phyloP scores from a whole-genome alignment of 805 yeast genomes.

The Starmerella lactis-condensi region DNA sequence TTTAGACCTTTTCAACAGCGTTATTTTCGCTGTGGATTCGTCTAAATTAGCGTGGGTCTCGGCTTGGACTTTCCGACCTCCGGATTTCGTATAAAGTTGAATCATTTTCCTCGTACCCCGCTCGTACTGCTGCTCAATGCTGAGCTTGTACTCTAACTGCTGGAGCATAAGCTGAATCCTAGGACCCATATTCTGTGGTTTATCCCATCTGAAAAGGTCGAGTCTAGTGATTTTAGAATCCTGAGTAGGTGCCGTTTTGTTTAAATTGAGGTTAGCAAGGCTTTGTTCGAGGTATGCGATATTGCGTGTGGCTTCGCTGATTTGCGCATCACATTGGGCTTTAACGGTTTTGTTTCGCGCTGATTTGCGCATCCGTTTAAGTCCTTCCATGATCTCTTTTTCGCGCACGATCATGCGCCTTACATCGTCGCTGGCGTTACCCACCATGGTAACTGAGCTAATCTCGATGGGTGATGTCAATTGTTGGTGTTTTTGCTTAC shows the following conservation, averaged over 20 bases:
- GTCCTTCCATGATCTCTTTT: conserved; percentile 71
- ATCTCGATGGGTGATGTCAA: too few relatives aligned
- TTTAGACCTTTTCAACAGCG: conserved; percentile 60
- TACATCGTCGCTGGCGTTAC: conserved; percentile 36
- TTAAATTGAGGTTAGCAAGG: conserved; percentile 30
- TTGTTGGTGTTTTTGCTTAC: too few relatives aligned
- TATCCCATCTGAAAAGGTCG: conserved; percentile 77
- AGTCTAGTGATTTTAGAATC: conserved; percentile 18
- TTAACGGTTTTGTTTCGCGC: conserved; percentile 69
- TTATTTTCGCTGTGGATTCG: conserved; percentile 74
- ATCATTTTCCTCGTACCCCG: conserved; percentile 83
- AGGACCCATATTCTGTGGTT: conserved; percentile 76
- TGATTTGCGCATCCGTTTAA: conserved; percentile 56
- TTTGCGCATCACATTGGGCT: conserved; percentile 75
- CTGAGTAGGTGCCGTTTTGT: conserved; percentile 8
- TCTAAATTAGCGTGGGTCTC: conserved; percentile 78
- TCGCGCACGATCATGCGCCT: conserved; percentile 75
- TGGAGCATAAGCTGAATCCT: conserved; percentile 90
- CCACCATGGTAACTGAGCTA: too few relatives aligned
- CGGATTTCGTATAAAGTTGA: conserved; percentile 71
- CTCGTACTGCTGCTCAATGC: conserved; percentile 82
- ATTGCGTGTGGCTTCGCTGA: conserved; percentile 79
- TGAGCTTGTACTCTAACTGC: conserved; percentile 79
- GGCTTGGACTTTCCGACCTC: conserved; percentile 66
- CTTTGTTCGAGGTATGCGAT: conserved; percentile 74